Percentiles rank a stretch among this genome's conserved stretches.
phyloP scores from a whole-genome alignment of 306 rosid species.

The Sicyos baderoa region DNA sequence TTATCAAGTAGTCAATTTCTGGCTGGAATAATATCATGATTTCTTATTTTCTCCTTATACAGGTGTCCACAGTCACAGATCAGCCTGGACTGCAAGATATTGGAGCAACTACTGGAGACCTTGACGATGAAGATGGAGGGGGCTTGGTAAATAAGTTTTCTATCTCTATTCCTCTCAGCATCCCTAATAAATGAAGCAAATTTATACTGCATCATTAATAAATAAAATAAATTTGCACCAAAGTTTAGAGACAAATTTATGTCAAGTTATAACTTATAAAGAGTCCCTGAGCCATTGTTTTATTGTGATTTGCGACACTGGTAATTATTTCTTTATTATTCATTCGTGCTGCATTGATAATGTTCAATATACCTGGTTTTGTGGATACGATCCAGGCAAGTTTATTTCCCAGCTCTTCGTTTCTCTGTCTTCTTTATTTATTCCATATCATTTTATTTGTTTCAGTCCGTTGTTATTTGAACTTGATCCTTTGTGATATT shows the following conservation, averaged over 20 bases:
- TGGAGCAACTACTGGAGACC: conserved; percentile 77
- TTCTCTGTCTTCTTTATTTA: not conserved
- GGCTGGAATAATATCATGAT: not conserved
- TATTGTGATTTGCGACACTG: not conserved
- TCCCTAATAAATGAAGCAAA: not conserved
- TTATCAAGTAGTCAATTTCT: not conserved
- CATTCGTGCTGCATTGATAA: not conserved
- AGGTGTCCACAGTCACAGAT: conserved; percentile 91
- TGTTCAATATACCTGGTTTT: not conserved
- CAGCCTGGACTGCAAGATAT: conserved; percentile 69
- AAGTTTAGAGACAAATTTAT: not conserved
- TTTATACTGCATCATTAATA: not conserved
- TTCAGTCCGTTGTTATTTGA: not conserved
- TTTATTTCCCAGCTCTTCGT: not conserved
- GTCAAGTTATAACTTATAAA: not conserved
- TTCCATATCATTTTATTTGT: not conserved
- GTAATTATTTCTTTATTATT: not conserved
- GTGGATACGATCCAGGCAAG: not conserved
- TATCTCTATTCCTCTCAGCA: conserved; percentile 5
- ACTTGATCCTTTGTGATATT: not conserved
- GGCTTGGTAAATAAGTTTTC: conserved; percentile 58
- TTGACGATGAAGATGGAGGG: conserved; percentile 87
- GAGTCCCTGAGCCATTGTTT: not conserved
- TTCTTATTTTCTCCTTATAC: conserved; percentile 19
- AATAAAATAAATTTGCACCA: not conserved